phyloP scores from a whole-genome alignment of 176 grass and related monocot species.

The Aegilops umbellulata region DNA sequence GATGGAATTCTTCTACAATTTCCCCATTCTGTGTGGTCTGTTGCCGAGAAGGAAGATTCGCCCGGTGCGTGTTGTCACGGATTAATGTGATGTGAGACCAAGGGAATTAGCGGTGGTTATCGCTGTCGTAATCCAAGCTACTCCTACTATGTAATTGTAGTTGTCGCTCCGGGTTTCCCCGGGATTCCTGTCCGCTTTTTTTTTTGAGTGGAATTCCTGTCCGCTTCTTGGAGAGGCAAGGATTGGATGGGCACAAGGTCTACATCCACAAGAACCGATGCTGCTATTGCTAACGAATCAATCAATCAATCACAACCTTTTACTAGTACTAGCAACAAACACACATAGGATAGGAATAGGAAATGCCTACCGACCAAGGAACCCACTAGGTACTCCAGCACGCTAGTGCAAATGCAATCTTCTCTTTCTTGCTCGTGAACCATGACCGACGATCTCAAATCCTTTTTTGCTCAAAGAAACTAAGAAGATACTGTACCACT shows the following conservation, averaged over 20 bases:
- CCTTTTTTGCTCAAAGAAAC: too few species aligned
- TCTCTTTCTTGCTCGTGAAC: too few species aligned
- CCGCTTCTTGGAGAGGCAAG: conserved; percentile 31
- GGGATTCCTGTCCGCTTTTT: conserved; percentile 27
- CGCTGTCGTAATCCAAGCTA: not conserved
- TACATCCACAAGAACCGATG: conserved; percentile 26
- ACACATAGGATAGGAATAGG: too few species aligned
- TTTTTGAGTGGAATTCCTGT: conserved; percentile 27
- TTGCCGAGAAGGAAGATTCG: too few species aligned
- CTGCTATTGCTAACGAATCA: not conserved
- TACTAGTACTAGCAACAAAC: too few species aligned
- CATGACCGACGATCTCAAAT: too few species aligned
- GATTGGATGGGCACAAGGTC: conserved; percentile 28
- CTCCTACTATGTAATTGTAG: not conserved
- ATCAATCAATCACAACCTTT: too few species aligned
- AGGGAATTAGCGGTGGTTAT: not conserved
- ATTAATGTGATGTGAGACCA: not conserved
- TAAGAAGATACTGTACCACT: too few species aligned
- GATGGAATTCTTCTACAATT: not conserved
- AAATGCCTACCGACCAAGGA: too few species aligned
- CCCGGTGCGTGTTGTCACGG: not conserved
- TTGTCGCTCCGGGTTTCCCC: not conserved
- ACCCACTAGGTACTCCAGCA: too few species aligned
- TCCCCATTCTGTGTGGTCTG: too few species aligned
- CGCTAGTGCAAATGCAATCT: too few species aligned